Conservation (phyloP, 108 stramenopile species). For the Schizochytrium sp. region DNA sequence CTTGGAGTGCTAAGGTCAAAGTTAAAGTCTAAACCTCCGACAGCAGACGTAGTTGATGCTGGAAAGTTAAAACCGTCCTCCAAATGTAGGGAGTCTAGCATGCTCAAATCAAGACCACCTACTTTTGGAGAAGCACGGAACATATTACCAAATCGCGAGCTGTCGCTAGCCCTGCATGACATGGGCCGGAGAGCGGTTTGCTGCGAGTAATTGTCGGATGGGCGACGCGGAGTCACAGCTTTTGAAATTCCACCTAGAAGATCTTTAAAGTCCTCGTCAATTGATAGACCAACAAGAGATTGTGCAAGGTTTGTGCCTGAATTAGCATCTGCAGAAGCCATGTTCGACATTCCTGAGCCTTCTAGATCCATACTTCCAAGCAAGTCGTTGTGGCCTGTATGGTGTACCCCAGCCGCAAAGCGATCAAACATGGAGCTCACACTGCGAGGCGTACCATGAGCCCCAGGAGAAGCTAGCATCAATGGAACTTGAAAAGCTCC, state of each 20-base stretch:
- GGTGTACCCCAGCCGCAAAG: background rate
- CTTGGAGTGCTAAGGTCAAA: slow-evolving; percentile 46
- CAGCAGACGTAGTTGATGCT: slow-evolving; percentile 2
- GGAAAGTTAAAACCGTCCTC: slow-evolving; percentile 40
- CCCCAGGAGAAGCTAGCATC: background rate
- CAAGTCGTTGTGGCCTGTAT: background rate
- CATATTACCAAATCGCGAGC: background rate
- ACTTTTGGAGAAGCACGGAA: background rate
- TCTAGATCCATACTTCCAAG: slow-evolving; percentile 13
- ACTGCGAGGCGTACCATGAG: slow-evolving; percentile 50
- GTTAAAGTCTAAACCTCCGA: slow-evolving; percentile 39
- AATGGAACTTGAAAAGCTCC: background rate
- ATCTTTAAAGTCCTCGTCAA: slow-evolving; percentile 57
- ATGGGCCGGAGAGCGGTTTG: background rate
- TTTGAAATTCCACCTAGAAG: background rate
- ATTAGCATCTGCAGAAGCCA: background rate
- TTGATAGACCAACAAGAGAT: slow-evolving; percentile 36
- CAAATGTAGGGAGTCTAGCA: background rate
- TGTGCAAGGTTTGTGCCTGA: background rate
- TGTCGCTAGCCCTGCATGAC: background rate
- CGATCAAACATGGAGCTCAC: slow-evolving; percentile 45
- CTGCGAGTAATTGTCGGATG: background rate
- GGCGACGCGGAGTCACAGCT: slow-evolving; percentile 7
- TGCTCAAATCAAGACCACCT: background rate
- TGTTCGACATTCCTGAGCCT: too few relatives aligned